Evolutionary conservation across 1,139 yeast genomes (phyloP).

Genomic region (Scheffersomyces quercinus): DNA sequence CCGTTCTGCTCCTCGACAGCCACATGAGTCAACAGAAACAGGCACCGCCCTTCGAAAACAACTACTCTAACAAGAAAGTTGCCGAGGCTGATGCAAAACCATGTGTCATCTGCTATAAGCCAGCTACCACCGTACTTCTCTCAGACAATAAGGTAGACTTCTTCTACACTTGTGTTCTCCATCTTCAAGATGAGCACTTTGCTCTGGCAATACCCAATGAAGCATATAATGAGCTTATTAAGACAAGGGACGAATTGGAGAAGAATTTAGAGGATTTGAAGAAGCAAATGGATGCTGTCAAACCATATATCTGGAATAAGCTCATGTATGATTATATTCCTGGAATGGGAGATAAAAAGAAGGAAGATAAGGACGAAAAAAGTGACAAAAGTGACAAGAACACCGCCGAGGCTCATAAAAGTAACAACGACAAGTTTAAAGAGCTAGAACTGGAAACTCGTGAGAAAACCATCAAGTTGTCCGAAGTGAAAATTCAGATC

Average conservation of each 20-base stretch:
- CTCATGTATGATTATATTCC: slow-evolving; percentile 10
- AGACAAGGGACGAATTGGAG: slow-evolving; percentile 38
- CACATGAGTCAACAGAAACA: slow-evolving; percentile 1
- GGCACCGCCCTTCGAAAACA: slow-evolving; percentile 48
- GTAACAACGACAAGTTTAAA: slow-evolving; percentile 19
- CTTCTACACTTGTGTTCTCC: slow-evolving; percentile 69
- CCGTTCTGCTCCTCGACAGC: too few species aligned
- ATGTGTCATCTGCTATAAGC: slow-evolving; percentile 68
- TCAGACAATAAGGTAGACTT: slow-evolving; percentile 55
- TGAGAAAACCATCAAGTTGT: slow-evolving; percentile 9
- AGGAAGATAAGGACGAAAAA: slow-evolving; percentile 16
- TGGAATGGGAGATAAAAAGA: slow-evolving; percentile 11
- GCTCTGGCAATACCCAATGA: slow-evolving; percentile 53
- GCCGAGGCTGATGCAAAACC: slow-evolving; percentile 57
- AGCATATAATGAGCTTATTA: slow-evolving; percentile 46
- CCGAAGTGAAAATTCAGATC: slow-evolving; percentile 9
- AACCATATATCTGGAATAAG: slow-evolving; percentile 38
- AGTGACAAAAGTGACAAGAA: slow-evolving; percentile 14
- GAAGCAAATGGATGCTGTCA: slow-evolving; percentile 22
- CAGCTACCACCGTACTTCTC: slow-evolving; percentile 62
- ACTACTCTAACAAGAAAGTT: slow-evolving; percentile 57
- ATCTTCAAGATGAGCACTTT: slow-evolving; percentile 61
- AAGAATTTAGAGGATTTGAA: slow-evolving; percentile 38
- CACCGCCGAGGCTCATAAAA: slow-evolving; percentile 11
- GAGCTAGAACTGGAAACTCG: slow-evolving; percentile 21